phyloP scores from a whole-genome alignment of 2,329 filamentous ascomycete genomes.

The Harringtonia lauricola region DNA sequence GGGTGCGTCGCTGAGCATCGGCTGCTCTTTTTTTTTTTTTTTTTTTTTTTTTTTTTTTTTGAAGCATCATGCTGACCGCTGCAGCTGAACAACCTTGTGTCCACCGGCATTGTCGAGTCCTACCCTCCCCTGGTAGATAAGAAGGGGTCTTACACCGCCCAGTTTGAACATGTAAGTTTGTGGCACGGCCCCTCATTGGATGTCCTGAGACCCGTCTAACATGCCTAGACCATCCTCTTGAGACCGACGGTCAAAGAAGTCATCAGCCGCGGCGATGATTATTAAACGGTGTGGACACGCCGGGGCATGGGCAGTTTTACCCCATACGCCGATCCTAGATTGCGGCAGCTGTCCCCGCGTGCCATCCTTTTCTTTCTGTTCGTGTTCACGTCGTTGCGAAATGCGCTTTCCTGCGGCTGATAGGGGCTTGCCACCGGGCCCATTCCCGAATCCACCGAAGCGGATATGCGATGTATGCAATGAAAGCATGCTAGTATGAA shows the following conservation, averaged over 20 bases:
- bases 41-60: slow-evolving; percentile 14
- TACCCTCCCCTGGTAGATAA: slow-evolving; percentile 85
- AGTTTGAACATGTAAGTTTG: slow-evolving; percentile 78
- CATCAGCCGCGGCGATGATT: slow-evolving; percentile 77
- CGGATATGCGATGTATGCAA: no score
- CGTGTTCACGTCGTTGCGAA: no score
- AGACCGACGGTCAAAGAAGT: slow-evolving; percentile 78
- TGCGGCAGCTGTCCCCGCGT: no score
- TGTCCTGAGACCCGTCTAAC: slow-evolving; percentile 2
- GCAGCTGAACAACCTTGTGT: slow-evolving; percentile 76
- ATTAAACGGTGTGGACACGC: no score
- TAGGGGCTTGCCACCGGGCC: no score
- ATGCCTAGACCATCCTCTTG: slow-evolving; percentile 57
- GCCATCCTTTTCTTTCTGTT: no score
- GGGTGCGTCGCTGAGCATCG: slow-evolving; percentile 35
- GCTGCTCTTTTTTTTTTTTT: not conserved
- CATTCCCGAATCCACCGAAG: no score
- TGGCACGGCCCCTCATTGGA: not conserved
- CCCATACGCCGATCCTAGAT: no score
- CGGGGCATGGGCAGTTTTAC: no score
- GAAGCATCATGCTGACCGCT: slow-evolving; percentile 19
- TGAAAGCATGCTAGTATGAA: no score
- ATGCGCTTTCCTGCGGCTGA: no score
- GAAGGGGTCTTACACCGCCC: slow-evolving; percentile 90
- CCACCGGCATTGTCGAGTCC: slow-evolving; percentile 73